Percentiles rank a stretch among this genome's conserved stretches.
Conservation (phyloP, 2,329 filamentous ascomycete species). For the Sporothrix schenckii region DNA sequence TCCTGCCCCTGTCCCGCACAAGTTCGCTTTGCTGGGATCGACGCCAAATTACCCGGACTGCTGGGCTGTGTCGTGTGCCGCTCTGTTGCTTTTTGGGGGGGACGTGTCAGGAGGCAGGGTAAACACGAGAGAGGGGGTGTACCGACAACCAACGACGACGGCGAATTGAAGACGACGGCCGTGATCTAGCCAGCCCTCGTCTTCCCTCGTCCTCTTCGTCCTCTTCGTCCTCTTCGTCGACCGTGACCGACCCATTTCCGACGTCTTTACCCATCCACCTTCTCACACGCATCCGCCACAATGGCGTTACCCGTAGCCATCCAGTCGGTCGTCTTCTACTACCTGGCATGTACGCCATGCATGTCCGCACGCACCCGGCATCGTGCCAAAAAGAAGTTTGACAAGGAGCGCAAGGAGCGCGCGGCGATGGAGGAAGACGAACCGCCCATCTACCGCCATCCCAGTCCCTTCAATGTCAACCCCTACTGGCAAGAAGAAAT, state of each 20-base stretch:
- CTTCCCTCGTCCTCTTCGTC: neutral
- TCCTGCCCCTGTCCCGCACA: neutral
- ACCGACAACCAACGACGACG: slow-evolving; percentile 15
- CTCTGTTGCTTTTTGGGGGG: slow-evolving; percentile 5
- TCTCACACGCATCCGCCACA: slow-evolving; percentile 8
- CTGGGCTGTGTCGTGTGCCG: slow-evolving; percentile 27
- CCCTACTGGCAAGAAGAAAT: slow-evolving; percentile 90
- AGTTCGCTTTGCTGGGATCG: slow-evolving; percentile 26
- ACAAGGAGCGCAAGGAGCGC: slow-evolving; percentile 67
- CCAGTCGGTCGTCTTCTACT: slow-evolving; percentile 78
- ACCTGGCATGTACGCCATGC: slow-evolving; percentile 78
- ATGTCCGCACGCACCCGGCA: slow-evolving; percentile 69
- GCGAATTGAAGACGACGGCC: neutral
- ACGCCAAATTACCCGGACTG: slow-evolving; percentile 30
- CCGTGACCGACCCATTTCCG: neutral
- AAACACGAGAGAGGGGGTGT: slow-evolving; percentile 34
- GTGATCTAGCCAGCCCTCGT: neutral
- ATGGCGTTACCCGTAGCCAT: slow-evolving; percentile 64
- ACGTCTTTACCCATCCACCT: neutral
- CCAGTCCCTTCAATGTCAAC: slow-evolving; percentile 81
- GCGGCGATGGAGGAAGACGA: slow-evolving; percentile 67
- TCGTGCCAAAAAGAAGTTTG: slow-evolving; percentile 70
- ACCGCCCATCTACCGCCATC: slow-evolving; percentile 75
- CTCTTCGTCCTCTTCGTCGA: neutral
- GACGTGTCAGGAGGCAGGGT: slow-evolving; percentile 46